Conservation (phyloP, 2,329 filamentous ascomycete genomes). For the Periconia sp. region DNA sequence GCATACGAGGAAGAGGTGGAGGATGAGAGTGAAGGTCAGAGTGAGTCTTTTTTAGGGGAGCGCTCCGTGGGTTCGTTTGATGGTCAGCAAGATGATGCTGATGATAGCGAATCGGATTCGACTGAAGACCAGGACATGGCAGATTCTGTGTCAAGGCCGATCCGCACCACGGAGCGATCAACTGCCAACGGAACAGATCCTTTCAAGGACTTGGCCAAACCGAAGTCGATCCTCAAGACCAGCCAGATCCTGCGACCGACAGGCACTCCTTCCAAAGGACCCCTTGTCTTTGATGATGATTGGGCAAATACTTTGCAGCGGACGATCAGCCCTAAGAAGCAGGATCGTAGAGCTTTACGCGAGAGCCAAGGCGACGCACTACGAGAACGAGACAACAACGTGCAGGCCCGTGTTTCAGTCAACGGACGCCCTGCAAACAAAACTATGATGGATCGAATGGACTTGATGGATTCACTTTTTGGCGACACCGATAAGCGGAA, state of each 20-base stretch:
- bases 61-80: constrained; percentile 80
- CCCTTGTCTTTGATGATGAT: constrained; percentile 68
- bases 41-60: constrained; percentile 87
- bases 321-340: constrained; percentile 91
- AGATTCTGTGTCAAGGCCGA: constrained; percentile 73
- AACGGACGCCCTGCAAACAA: constrained; percentile 60
- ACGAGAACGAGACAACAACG: constrained; percentile 47
- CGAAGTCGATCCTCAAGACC: constrained; percentile 54
- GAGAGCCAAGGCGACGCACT: constrained; percentile 65
- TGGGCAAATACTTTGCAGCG: constrained; percentile 94
- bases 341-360: constrained; percentile 74
- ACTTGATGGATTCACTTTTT: constrained; percentile 94
- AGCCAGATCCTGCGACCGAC: constrained; percentile 32
- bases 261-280: constrained; percentile 58
- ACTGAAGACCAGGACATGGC: constrained; percentile 72
- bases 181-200: constrained; percentile 32
- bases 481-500: constrained; percentile 62
- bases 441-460: constrained; percentile 72
- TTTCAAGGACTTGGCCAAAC: constrained; percentile 39
- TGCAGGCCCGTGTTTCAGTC: constrained; percentile 25
- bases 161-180: constrained; percentile 76
- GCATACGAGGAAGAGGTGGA: constrained; percentile 58
- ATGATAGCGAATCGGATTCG: constrained; percentile 72
- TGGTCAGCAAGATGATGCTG: constrained; percentile 58
- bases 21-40: constrained; percentile 49